Evolutionary conservation across 202 grass and related monocot species (phyloP), one percentile per base, ranked within the genome.

Genomic region (Zoysia matrella): DNA sequence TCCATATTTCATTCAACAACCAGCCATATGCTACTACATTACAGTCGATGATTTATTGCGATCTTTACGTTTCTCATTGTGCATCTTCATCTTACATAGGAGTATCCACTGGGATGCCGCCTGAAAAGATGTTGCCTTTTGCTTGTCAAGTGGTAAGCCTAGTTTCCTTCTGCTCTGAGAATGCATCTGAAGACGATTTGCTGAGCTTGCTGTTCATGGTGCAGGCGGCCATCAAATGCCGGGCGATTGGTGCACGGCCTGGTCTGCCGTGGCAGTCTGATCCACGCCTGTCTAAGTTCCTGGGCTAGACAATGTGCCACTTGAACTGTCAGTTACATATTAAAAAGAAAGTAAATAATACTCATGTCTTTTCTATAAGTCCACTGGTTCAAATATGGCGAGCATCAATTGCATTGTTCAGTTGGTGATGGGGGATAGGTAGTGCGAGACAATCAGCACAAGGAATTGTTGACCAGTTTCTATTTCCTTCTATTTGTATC

Each of bases 111-210:
- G 76, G 68, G 10, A 87, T 91, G 77, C 72, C 85, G 49, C 46
- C 72, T 0, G 77, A 91, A 48, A 87, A 74, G 66, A 85, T 91
- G 89, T 55, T 91, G 22, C 81, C 85, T 68, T 91, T 87, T 73
- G 89, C 89, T 10, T 84, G 65, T 64, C 85, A 81, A 87, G 89
- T 87, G 89, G 89, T 87, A 87, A 81, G 48, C 51, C 14, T 50
- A 54, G 48, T 73, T 73, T 22, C 41, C 45, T 65, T 62, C 53
- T 65, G 18, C 54, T 46, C 60, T 39, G 41, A 2, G 71, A 47
- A 43, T 53, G 53, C 22, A 48, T 77, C 50, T 11, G n/a, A 42
- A 62, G 45, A 40, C 16, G 12, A 16, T 65, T 11, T 54, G 7
- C 43, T 51, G 55, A 66, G 14, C 2, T 40, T 57, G 22, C 0